Evolutionary conservation across 2,329 filamentous ascomycete genomes (phyloP).

Genomic region (Pseudogymnoascus sp.): DNA sequence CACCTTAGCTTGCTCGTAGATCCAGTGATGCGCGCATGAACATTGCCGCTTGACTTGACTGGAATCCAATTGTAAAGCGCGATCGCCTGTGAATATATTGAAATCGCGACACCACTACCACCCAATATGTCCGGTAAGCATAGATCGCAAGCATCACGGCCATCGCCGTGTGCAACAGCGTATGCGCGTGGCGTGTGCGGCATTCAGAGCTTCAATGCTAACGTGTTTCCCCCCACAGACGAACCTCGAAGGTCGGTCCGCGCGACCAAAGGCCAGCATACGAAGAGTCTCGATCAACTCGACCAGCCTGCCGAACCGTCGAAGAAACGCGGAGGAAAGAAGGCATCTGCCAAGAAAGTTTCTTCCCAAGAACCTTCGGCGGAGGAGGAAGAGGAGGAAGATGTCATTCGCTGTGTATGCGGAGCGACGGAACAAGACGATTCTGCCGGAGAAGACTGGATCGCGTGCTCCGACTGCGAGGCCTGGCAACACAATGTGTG

Average conservation of each 20-base stretch:
- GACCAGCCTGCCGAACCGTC: slow-evolving; percentile 49
- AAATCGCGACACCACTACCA: slow-evolving; percentile 5
- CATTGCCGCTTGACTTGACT: slow-evolving; percentile 26
- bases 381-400: slow-evolving; percentile 38
- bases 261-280: slow-evolving; percentile 93
- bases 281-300: slow-evolving; percentile 74
- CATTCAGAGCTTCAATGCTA: slow-evolving; percentile 16
- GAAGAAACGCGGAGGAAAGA: slow-evolving; percentile 48
- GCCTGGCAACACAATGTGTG: slow-evolving; percentile 98
- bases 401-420: slow-evolving; percentile 86
- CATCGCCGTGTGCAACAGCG: not conserved
- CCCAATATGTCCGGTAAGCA: slow-evolving; percentile 56
- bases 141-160: slow-evolving; percentile 1
- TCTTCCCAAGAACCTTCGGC: slow-evolving; percentile 21
- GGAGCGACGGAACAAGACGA: slow-evolving; percentile 80
- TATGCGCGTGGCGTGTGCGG: not conserved
- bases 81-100: slow-evolving; percentile 18
- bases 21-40: slow-evolving; percentile 27
- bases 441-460: slow-evolving; percentile 85
- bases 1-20: slow-evolving; percentile 28
- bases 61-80: slow-evolving; percentile 23
- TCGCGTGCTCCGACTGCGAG: slow-evolving; percentile 85
- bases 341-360: slow-evolving; percentile 34
- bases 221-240: slow-evolving; percentile 37
- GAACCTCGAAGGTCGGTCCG: slow-evolving; percentile 92